phyloP scores from a whole-genome alignment of 495 filamentous ascomycete genomes.

The Saxispiralis lemnorum region DNA sequence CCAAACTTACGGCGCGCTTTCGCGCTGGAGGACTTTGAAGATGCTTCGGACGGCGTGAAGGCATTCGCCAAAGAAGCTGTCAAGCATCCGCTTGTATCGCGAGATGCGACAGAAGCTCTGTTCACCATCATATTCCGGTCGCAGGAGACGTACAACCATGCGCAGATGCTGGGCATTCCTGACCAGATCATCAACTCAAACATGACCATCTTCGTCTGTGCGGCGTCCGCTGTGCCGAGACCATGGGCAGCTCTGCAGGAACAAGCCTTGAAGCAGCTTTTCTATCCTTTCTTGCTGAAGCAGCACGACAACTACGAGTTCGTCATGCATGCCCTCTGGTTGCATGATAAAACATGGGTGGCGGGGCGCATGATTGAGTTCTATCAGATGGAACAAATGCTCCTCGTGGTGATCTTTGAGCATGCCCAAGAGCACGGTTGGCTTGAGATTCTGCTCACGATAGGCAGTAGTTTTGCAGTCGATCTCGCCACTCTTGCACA shows the following conservation, averaged over 20 bases:
- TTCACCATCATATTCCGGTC: slow-evolving; percentile 36
- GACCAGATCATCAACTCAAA: slow-evolving; percentile 51
- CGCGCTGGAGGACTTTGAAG: slow-evolving; percentile 54
- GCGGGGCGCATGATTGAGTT: slow-evolving; percentile 57
- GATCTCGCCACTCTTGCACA: slow-evolving; percentile 84
- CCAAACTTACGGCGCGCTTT: slow-evolving; percentile 65
- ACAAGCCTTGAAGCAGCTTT: slow-evolving; percentile 41
- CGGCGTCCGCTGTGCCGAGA: slow-evolving; percentile 50
- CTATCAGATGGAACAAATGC: slow-evolving; percentile 56
- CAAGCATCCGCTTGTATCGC: slow-evolving; percentile 75
- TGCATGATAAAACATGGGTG: slow-evolving; percentile 69
- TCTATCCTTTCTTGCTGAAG: slow-evolving; percentile 44
- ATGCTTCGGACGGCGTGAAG: slow-evolving; percentile 50
- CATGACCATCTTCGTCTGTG: slow-evolving; percentile 59
- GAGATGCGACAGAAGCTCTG: slow-evolving; percentile 55
- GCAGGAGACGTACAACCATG: slow-evolving; percentile 24
- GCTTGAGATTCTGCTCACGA: slow-evolving; percentile 59
- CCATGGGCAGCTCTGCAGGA: slow-evolving; percentile 47
- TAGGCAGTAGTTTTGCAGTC: slow-evolving; percentile 64
- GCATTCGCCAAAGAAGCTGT: slow-evolving; percentile 53
- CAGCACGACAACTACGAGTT: slow-evolving; percentile 56
- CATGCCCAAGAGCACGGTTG: slow-evolving; percentile 60
- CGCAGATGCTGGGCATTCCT: slow-evolving; percentile 29
- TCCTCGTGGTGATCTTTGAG: slow-evolving; percentile 66
- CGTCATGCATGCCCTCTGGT: slow-evolving; percentile 77